A percentile compares a stretch with the other conserved stretches of the same genome.
Evolutionary conservation across 1,284 basidiomycete species (phyloP).

Genomic region (Leccinum pachyderme): DNA sequence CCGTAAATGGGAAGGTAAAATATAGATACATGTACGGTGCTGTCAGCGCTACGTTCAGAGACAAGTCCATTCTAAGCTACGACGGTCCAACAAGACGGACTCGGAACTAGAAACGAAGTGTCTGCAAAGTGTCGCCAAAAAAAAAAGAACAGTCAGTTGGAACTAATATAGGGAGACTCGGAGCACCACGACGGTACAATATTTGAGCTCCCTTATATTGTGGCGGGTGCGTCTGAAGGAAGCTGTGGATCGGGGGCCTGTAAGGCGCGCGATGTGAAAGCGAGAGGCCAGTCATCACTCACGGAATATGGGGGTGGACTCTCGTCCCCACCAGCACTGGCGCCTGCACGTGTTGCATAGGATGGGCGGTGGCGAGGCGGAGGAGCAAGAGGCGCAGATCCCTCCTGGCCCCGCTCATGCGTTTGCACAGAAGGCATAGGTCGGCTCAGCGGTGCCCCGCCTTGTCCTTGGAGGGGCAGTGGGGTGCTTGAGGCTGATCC

Average conservation of each 20-base stretch:
- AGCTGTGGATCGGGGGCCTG: slow-evolving; percentile 12
- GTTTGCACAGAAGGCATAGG: background rate
- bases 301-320: slow-evolving; percentile 28
- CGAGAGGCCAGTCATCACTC: slow-evolving; percentile 6
- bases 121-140: background rate
- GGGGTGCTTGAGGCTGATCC: background rate
- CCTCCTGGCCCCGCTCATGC: slow-evolving; percentile 5
- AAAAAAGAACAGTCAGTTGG: background rate
- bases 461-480: background rate
- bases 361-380: background rate
- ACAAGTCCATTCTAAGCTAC: background rate
- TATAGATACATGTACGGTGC: background rate
- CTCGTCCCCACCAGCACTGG: background rate
- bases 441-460: background rate
- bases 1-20: background rate
- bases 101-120: background rate
- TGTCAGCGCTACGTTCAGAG: background rate
- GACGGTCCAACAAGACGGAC: background rate
- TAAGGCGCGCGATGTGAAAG: background rate
- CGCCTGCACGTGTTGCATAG: background rate
- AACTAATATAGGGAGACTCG: background rate
- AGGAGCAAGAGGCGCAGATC: background rate
- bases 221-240: slow-evolving; percentile 2
- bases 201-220: background rate
- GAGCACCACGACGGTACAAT: background rate